Percentiles rank a stretch among this genome's conserved stretches.
Conservation (phyloP, 148 eudicot genomes). For the Arbutus unedo region DNA sequence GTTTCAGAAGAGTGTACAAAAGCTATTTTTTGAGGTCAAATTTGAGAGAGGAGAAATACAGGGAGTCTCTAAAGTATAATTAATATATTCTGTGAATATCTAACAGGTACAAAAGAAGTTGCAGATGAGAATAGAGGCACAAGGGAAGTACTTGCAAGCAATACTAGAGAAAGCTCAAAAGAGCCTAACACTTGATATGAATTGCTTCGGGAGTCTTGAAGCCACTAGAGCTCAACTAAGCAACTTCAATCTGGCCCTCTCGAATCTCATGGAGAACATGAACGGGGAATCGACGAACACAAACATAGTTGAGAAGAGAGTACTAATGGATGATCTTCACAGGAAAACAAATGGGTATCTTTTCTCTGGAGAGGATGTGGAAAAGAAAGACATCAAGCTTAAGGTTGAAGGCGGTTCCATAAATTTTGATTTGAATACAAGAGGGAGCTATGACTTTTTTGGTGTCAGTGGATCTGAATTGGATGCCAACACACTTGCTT, state of each 20-base stretch:
- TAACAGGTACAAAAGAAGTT: slow-evolving; percentile 48
- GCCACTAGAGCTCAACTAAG: slow-evolving; percentile 33
- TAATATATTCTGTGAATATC: too few species aligned
- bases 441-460: slow-evolving; percentile 38
- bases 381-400: slow-evolving; percentile 23
- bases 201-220: slow-evolving; percentile 29
- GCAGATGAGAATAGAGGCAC: slow-evolving; percentile 58
- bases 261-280: slow-evolving; percentile 37
- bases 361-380: slow-evolving; percentile 21
- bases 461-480: slow-evolving; percentile 27
- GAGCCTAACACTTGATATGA: slow-evolving; percentile 41
- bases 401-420: slow-evolving; percentile 32
- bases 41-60: not conserved
- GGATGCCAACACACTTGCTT: slow-evolving; percentile 27
- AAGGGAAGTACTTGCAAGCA: slow-evolving; percentile 58
- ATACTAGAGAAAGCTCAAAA: slow-evolving; percentile 55
- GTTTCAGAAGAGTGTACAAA: not conserved
- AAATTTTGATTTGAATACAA: slow-evolving; percentile 38
- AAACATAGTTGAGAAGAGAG: slow-evolving; percentile 3
- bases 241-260: slow-evolving; percentile 40
- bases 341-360: slow-evolving; percentile 13
- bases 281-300: slow-evolving; percentile 19
- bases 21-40: not conserved
- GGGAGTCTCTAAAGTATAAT: too few species aligned
- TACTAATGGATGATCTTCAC: not conserved